phyloP scores from a whole-genome alignment of 345 rosid genomes.

The Hypericum androsaemum region DNA sequence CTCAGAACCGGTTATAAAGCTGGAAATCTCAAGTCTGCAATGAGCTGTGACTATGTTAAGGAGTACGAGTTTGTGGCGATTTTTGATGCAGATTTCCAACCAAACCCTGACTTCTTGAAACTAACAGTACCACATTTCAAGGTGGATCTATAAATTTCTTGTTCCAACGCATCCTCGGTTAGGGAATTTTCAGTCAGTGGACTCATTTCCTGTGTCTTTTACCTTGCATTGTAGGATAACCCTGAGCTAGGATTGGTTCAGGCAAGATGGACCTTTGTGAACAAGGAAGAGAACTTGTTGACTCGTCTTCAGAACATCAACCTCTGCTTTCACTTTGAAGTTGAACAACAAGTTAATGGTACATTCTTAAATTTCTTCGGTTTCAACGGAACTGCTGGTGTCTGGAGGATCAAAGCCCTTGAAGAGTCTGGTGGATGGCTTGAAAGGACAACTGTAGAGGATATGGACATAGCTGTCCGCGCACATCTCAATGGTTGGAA shows the following conservation, averaged over 20 bases:
- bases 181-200: not conserved
- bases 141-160: conserved; percentile 25
- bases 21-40: conserved; percentile 83
- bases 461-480: conserved; percentile 86
- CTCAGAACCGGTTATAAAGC: conserved; percentile 83
- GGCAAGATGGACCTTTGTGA: conserved; percentile 77
- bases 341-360: conserved; percentile 77
- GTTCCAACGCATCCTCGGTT: not conserved
- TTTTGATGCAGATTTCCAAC: conserved; percentile 83
- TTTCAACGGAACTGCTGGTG: conserved; percentile 85
- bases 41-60: conserved; percentile 66
- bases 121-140: conserved; percentile 73
- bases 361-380: conserved; percentile 77
- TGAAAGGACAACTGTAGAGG: conserved; percentile 78
- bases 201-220: conserved; percentile 3
- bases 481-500: conserved; percentile 90
- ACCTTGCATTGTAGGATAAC: conserved; percentile 36
- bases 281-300: conserved; percentile 74
- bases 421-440: conserved; percentile 93
- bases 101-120: conserved; percentile 65
- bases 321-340: conserved; percentile 74
- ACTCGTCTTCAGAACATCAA: conserved; percentile 84
- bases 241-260: conserved; percentile 69
- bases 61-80: conserved; percentile 77
- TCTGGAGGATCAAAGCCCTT: conserved; percentile 81